These are phyloP conservation scores for Coemansia sp. DNA, from an alignment of 192 early-diverging fungal species.

Conservation along the genomic window DNA sequence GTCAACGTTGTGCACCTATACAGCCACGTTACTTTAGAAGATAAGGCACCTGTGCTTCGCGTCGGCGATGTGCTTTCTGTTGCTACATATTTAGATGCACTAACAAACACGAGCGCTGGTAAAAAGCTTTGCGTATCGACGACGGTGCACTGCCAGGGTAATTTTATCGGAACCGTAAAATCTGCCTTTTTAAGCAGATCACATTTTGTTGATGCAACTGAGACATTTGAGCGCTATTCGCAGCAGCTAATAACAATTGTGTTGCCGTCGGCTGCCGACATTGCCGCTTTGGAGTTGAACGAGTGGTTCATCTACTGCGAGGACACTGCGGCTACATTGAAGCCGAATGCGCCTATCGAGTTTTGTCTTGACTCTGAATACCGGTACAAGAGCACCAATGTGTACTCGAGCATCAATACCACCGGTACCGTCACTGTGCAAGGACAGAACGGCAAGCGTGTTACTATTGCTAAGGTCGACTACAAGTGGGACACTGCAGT, in stretches of 20 bases:
- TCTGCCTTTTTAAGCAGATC: too few relatives aligned
- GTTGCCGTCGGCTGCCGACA: slow-evolving; percentile 65
- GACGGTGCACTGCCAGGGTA: too few relatives aligned
- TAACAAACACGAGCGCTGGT: too few relatives aligned
- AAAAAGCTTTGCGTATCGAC: too few relatives aligned
- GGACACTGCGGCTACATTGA: slow-evolving; percentile 24
- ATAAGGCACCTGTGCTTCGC: too few relatives aligned
- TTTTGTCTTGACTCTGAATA: slow-evolving; percentile 78
- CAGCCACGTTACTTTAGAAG: too few relatives aligned
- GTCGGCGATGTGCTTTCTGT: too few relatives aligned
- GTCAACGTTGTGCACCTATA: too few relatives aligned
- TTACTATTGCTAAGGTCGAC: slow-evolving; percentile 77
- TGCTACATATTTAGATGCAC: too few relatives aligned
- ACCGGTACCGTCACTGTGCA: slow-evolving; percentile 62
- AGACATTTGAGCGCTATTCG: slow-evolving; percentile 58
- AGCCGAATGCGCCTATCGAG: slow-evolving; percentile 63
- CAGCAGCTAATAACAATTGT: slow-evolving; percentile 68
- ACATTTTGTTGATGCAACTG: too few relatives aligned
- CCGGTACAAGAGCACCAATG: slow-evolving; percentile 56
- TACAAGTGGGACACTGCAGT: slow-evolving; percentile 62
- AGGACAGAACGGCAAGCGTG: slow-evolving; percentile 56
- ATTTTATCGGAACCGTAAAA: too few relatives aligned
- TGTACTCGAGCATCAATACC: slow-evolving; percentile 70
- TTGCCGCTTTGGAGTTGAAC: slow-evolving; percentile 77
- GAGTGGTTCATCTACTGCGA: slow-evolving; percentile 69